Base-by-base conservation (phyloP, 352 stramenopile genomes). In the Blastocystis sp. region DNA sequence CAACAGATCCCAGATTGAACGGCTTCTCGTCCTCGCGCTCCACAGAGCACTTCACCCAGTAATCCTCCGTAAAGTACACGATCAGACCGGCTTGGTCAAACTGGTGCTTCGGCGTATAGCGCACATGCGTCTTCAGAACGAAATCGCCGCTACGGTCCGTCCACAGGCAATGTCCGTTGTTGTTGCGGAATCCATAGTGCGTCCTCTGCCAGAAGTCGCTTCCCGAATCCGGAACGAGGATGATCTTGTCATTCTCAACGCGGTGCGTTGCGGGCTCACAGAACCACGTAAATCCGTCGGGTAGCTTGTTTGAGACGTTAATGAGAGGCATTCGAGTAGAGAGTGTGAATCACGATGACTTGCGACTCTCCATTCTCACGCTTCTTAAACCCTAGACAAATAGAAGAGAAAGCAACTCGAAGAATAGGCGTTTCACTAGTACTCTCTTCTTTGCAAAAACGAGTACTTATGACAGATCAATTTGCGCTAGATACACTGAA, bases 141-240 rank as follows among this genome's bases (percentile, higher is more conserved):
- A 88, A 88, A 38, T 88, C 78, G 10, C 78, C 78, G 2, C 14
- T 57, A 40, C 48, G 17, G 21, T 78, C 60, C 7, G 68, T 88
- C 64, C 64, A 88, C 68, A 88, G 34, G 57, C 78, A 88, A 28
- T 88, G 78, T 14, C 78, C 78, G 38, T 76, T 88, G 52, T 88
- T 79, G 57, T 79, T 88, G 43, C 78, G 64, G 60, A 88, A 88
- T 66, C 78, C 78, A 57, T 88, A 88, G 60, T 88, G 78, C 10
- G 78, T 88, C 34, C 78, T 17, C 45, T 88, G 78, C 78, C 78
- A 88, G 45, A 88, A 88, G 34, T 88, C 78, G 66, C 45, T 88
- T 66, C 68, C 78, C 19, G 57, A 76, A 59, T 88, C 68, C 24
- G 78, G 54, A 76, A 65, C 24, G 6, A 84, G 65, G 42, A 69